A percentile compares a stretch with the other conserved stretches of the same genome.
Evolutionary conservation across 2,329 filamentous ascomycete genomes (phyloP).

Genomic region (Ceratocystis huliohia): DNA sequence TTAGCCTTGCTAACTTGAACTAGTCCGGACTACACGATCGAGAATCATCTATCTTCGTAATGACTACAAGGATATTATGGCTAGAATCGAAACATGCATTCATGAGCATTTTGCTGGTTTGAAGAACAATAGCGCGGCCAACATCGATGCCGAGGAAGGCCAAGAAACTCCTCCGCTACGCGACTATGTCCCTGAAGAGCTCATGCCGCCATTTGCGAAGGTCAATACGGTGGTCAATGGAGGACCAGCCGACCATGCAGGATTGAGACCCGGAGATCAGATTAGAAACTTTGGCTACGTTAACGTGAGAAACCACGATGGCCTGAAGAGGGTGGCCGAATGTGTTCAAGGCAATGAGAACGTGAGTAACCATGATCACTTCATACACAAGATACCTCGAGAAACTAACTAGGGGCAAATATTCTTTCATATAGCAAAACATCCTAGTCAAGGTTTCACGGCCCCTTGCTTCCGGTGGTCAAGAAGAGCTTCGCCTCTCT

Average conservation of each 20-base stretch:
- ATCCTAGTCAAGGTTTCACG: constrained; percentile 57
- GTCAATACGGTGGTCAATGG: constrained; percentile 69
- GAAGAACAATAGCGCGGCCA: neutral
- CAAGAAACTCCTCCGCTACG: constrained; percentile 7
- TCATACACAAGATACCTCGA: neutral
- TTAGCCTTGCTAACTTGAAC: constrained; percentile 21
- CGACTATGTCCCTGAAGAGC: constrained; percentile 15
- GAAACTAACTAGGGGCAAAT: neutral
- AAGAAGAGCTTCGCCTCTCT: constrained; percentile 52
- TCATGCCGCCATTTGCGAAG: constrained; percentile 61
- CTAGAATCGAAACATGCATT: constrained; percentile 67
- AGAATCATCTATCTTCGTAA: constrained; percentile 83
- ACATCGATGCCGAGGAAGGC: neutral
- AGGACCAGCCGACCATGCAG: constrained; percentile 74
- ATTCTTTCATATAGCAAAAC: constrained; percentile 39
- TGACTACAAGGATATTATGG: constrained; percentile 86
- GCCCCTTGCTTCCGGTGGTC: constrained; percentile 31
- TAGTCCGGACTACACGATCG: constrained; percentile 77
- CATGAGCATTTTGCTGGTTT: constrained; percentile 69
- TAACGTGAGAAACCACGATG: constrained; percentile 74
- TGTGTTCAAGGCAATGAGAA: constrained; percentile 81
- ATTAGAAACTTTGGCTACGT: constrained; percentile 78
- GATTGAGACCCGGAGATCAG: constrained; percentile 65
- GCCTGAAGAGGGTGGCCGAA: constrained; percentile 73
- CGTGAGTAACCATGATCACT: constrained; percentile 42